These are phyloP conservation scores for Solanum arcanum DNA, from an alignment of 257 asterid species.

Conservation along the genomic window DNA sequence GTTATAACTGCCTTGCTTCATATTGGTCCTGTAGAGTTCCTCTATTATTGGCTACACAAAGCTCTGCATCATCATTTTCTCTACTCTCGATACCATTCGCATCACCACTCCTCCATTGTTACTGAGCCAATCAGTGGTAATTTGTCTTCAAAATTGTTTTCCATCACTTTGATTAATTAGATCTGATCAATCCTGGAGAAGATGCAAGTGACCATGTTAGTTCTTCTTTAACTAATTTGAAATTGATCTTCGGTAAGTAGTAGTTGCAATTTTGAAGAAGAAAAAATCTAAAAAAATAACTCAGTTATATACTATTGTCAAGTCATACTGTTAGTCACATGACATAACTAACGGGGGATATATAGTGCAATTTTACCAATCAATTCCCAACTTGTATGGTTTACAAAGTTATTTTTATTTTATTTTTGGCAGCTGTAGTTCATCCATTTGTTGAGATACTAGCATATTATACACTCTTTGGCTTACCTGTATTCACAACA, in stretches of 20 bases:
- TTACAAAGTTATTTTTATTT: neutral
- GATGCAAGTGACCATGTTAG: neutral
- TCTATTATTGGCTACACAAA: constrained; percentile 72
- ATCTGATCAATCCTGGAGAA: neutral
- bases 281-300: neutral
- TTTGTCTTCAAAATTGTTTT: neutral
- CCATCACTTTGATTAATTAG: neutral
- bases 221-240: neutral
- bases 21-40: constrained; percentile 57
- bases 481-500: constrained; percentile 44
- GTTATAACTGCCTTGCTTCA: constrained; percentile 36
- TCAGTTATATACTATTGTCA: neutral
- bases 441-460: constrained; percentile 90
- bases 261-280: neutral
- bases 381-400: neutral
- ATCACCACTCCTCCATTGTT: constrained; percentile 73
- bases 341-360: neutral
- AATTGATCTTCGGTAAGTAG: neutral
- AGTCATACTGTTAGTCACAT: neutral
- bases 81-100: constrained; percentile 75
- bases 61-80: constrained; percentile 72
- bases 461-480: constrained; percentile 51
- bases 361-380: neutral
- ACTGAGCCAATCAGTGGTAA: constrained; percentile 69
- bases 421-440: constrained; percentile 51